Conservation (phyloP, 2,329 filamentous ascomycete species). For the Clarireedia hainanense region DNA sequence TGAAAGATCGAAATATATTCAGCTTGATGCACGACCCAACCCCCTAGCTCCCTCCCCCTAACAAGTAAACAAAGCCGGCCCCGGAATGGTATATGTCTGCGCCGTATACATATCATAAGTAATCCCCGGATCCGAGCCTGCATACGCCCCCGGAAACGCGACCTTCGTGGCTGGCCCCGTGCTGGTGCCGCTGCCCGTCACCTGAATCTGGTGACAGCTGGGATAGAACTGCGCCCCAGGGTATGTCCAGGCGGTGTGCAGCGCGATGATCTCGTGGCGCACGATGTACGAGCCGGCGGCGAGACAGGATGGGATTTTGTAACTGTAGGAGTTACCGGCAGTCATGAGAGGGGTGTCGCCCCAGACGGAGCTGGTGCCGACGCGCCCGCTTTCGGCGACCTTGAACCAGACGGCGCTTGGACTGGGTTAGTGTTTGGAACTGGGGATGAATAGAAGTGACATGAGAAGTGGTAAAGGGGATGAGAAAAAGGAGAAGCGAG, state of each 20-base stretch:
- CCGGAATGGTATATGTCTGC: slow-evolving; percentile 36
- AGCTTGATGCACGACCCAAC: not conserved
- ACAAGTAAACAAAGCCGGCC: slow-evolving; percentile 32
- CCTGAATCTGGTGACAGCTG: slow-evolving; percentile 37
- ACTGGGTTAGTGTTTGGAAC: not conserved
- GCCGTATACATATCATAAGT: slow-evolving; percentile 31
- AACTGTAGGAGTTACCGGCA: slow-evolving; percentile 38
- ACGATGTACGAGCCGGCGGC: slow-evolving; percentile 47
- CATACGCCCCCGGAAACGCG: slow-evolving; percentile 42
- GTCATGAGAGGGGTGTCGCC: slow-evolving; percentile 24
- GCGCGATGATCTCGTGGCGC: slow-evolving; percentile 39
- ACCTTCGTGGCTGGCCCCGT: slow-evolving; percentile 32
- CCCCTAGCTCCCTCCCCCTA: not conserved
- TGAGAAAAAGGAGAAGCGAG: no score
- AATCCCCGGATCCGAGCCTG: slow-evolving; percentile 34
- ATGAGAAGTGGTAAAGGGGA: no score
- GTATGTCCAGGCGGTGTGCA: slow-evolving; percentile 39
- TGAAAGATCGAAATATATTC: not conserved
- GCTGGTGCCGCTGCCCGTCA: slow-evolving; percentile 37
- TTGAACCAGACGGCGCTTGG: slow-evolving; percentile 32
- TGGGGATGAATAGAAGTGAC: not conserved
- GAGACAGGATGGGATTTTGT: slow-evolving; percentile 43
- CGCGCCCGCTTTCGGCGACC: slow-evolving; percentile 36
- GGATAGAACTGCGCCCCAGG: slow-evolving; percentile 24
- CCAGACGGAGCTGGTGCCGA: slow-evolving; percentile 18